Evolutionary conservation across 2,329 filamentous ascomycete species (phyloP), one percentile per base, ranked within the genome.

Genomic region (Botryotinia convoluta): DNA sequence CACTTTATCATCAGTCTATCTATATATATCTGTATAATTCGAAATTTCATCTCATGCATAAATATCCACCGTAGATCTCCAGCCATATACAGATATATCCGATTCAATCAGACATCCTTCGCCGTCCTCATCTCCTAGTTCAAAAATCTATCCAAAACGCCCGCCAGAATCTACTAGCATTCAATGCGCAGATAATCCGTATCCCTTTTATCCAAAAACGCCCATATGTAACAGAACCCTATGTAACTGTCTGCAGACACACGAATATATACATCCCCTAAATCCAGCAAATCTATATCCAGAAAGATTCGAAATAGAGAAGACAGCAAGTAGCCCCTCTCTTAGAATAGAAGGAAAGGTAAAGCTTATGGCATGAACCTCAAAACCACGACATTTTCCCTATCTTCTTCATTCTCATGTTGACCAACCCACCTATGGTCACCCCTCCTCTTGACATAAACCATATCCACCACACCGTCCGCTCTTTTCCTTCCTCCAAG

Each of bases 401-500:
- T 74, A 35, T 67, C 67, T 0, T 78, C 77, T 7, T 71, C 72
- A 9, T 74, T 59, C 45, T 79, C 79, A 1, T 69, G 74, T 16
- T 74, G 59, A 4, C 22, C 72, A 18, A 85, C 82, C 87, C 87
- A 90, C 74, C 87, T 83, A 77, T 82, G 82, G 78, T 90, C 88
- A 32, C 85, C 83, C 65, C 83, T 84, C 76, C 85, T 85, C 69
- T 87, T 84, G 12, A 86, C 83, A 75, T 88, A 90, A 4, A 87
- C 82, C 79, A 89, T 87, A 68, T 83, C 84, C 8, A 89, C 84
- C 1, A 83, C 85, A 16, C 86, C 86, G 75, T 87, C 85, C 0
- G 83, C 81, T 60, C 85, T 84, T 32, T 85, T 78, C 3, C 80
- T 82, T 0, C 86, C 84, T 73, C 88, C 86, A 70, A 87, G 82